Percentiles rank a stretch among this genome's conserved stretches.
Evolutionary conservation across 1,284 basidiomycete genomes (phyloP).

Genomic region (Fomitopsis betulina): DNA sequence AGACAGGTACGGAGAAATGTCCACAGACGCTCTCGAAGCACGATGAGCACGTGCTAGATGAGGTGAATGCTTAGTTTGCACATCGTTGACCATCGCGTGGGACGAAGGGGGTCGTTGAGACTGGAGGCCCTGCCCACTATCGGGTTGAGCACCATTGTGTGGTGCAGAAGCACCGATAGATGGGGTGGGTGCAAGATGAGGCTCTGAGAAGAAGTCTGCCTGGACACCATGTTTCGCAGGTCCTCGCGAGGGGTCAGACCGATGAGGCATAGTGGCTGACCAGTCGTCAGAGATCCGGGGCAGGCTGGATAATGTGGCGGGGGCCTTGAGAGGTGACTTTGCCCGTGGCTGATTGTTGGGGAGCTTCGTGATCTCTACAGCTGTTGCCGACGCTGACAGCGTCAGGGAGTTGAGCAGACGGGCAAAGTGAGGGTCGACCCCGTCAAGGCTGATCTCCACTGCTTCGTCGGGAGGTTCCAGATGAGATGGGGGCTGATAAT

Average conservation of each 20-base stretch:
- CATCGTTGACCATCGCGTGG: background rate
- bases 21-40: conserved; percentile 35
- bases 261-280: background rate
- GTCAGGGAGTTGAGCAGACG: conserved; percentile 59
- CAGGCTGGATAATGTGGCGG: background rate
- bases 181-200: background rate
- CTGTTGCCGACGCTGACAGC: conserved; percentile 45
- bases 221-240: background rate
- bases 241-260: background rate
- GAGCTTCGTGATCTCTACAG: conserved; percentile 8
- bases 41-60: conserved; percentile 13
- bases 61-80: conserved; percentile 1
- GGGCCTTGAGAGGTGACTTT: background rate
- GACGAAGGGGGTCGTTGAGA: background rate
- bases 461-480: background rate
- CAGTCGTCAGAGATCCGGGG: background rate
- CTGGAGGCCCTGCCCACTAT: background rate
- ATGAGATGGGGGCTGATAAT: conserved; percentile 14
- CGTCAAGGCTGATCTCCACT: conserved; percentile 14
- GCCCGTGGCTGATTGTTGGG: background rate
- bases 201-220: background rate
- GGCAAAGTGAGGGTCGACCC: conserved; percentile 67
- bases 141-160: background rate
- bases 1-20: conserved; percentile 62
- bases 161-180: background rate